Conservation (phyloP, 2,329 filamentous ascomycete genomes). For the Neofusicoccum ribis region DNA sequence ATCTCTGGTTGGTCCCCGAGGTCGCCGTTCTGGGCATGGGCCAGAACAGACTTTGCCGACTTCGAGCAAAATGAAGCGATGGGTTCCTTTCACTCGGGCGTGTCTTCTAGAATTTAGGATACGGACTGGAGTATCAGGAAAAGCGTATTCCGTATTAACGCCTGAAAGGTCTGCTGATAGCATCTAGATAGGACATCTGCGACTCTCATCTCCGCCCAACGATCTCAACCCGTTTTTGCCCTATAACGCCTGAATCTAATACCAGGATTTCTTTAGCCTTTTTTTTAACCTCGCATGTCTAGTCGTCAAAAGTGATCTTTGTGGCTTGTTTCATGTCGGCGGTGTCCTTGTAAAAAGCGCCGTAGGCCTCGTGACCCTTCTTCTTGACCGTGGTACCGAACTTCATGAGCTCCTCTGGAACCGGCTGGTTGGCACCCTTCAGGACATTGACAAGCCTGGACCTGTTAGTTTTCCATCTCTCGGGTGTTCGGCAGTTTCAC, state of each 20-base stretch:
- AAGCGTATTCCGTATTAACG: neutral
- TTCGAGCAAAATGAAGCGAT: neutral
- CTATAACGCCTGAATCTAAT: slow-evolving; percentile 9
- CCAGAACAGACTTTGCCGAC: neutral
- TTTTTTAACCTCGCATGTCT: neutral
- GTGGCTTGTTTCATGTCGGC: slow-evolving; percentile 80
- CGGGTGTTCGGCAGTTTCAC: slow-evolving; percentile 41
- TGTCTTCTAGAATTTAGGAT: neutral
- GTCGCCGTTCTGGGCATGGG: slow-evolving; percentile 6
- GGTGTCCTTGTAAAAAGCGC: slow-evolving; percentile 91
- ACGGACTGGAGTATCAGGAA: neutral
- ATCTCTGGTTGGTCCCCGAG: slow-evolving; percentile 1
- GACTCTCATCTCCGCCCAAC: neutral
- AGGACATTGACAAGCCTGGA: slow-evolving; percentile 86
- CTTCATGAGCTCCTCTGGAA: slow-evolving; percentile 88
- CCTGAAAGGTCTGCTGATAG: neutral
- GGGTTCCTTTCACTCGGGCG: neutral
- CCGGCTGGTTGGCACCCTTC: slow-evolving; percentile 85
- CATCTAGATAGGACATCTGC: neutral
- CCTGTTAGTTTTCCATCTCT: slow-evolving; percentile 23
- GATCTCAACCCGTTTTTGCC: neutral
- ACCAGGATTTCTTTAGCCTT: neutral
- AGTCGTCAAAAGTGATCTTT: slow-evolving; percentile 83
- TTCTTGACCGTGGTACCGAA: slow-evolving; percentile 99
- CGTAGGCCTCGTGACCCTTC: slow-evolving; percentile 94